Evolutionary conservation across 2,329 filamentous ascomycete species (phyloP).

Genomic region (Podosphaera leucotricha): DNA sequence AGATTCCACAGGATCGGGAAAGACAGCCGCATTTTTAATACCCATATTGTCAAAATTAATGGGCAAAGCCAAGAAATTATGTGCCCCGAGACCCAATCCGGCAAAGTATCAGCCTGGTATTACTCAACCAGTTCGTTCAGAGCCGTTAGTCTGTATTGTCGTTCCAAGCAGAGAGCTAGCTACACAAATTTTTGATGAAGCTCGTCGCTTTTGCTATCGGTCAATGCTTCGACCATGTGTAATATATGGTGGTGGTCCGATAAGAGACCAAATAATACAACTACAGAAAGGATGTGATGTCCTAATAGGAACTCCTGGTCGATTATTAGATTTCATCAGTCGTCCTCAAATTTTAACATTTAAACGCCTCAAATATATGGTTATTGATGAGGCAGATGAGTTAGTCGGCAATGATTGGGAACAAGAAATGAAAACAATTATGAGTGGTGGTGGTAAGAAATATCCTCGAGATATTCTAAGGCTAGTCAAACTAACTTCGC

Average conservation of each 20-base stretch:
- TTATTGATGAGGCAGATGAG: conserved; percentile 92
- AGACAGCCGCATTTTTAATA: conserved; percentile 80
- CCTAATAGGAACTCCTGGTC: conserved; percentile 69
- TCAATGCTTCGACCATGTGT: conserved; percentile 86
- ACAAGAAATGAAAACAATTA: conserved; percentile 48
- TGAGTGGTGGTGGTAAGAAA: conserved; percentile 54
- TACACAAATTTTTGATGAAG: conserved; percentile 86
- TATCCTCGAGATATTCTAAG: neutral
- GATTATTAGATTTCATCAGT: conserved; percentile 63
- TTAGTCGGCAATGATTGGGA: conserved; percentile 65
- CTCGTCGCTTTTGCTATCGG: conserved; percentile 77
- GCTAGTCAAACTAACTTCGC: neutral
- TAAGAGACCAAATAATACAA: conserved; percentile 44
- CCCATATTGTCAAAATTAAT: conserved; percentile 78
- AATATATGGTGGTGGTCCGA: conserved; percentile 61
- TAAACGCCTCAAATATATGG: conserved; percentile 50
- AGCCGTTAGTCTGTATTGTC: conserved; percentile 71
- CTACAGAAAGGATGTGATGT: conserved; percentile 72
- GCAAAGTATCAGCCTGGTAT: conserved; percentile 26
- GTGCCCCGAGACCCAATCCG: conserved; percentile 50
- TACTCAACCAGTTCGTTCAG: conserved; percentile 36
- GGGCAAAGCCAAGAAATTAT: conserved; percentile 82
- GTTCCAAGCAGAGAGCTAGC: conserved; percentile 76
- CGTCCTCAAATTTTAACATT: conserved; percentile 46
- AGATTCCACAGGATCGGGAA: conserved; percentile 52